Base-by-base conservation (phyloP, 164 flowering plant genomes). In the Vitis rotundifolia region DNA sequence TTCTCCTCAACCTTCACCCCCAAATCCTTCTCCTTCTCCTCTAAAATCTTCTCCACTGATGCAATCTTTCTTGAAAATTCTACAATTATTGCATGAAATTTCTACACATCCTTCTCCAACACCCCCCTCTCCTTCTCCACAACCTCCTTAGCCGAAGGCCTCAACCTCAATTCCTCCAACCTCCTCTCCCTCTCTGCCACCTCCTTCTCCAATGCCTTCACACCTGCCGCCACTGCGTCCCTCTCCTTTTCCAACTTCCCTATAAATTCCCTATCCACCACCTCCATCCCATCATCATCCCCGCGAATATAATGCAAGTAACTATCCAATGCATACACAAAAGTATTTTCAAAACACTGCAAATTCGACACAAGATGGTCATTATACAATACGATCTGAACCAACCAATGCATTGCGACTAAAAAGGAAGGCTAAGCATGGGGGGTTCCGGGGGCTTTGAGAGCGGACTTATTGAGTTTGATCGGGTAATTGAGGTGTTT, bases 21-120 rank as follows among this genome's bases (percentile, higher is more conserved):
- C 87, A 93, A 59, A 49, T 85, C 92, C 81, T 71, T 87, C 81
- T 81, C 87, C 77, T 88, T 89, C 66, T 80, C 91, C 81, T 79
- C 87, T 77, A 93, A 53, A 2, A 29, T 83, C 80, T 77, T 87
- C 83, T 86, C 84, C 74, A 79, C n/a, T 0, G 55, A 75, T 64
- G n/a, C 68, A 13, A 77, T 72, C 70, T 74, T 77, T 19, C 69
- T 75, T 10, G 69, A 44, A 13, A 80, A 73, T 63, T 77, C 83
- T 58, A 73, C 87, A 19, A 93, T 83, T 22, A 88, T 75, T 0
- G 71, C 66, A 13, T 83, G 72, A 66, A 96, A 91, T 84, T 96
- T 96, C 67, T 69, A 66, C 60, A 83, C 75, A 70, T 96, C 99
- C 63, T 80, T 84, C 61, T 90, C 91, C 70, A 93, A 78, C 64